Base-by-base conservation (phyloP, 768 basidiomycete species). In the Mycena epipterygia region DNA sequence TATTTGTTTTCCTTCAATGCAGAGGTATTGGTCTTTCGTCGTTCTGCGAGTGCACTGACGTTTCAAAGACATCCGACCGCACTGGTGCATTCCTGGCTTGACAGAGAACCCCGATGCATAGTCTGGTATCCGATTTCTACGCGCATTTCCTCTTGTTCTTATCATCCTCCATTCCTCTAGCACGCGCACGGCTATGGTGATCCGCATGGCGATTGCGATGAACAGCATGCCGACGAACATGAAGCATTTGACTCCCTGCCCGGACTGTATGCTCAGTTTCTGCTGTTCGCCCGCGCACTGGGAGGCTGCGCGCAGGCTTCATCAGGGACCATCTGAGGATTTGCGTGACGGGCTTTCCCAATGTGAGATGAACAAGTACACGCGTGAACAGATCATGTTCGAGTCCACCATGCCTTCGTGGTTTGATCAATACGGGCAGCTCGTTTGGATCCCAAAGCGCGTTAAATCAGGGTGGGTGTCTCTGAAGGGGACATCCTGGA, bases 281-380 rank as follows among this genome's bases (percentile, higher is more conserved):
- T n/a, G n/a, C n/a, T n/a, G n/a, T n/a, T n/a, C 56, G n/a, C 56
- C 56, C 35, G 56, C 56, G 35, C 56, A 57, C 37, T 57, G 56
- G 56, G 56, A 57, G 41, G 56, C 37, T 12, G 56, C 56, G 56
- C 56, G 19, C 56, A 41, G n/a, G n/a, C n/a, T 57, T 41, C 56
- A 57, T 57, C 35, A 57, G 25, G 23, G 56, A 13, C 56, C 56
- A 41, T 57, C 35, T 25, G 27, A 4, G 3, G 56, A 57, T 41
- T 39, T 5, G 56, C 56, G 37, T 29, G 56, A 57, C 32, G 37
- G 56, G 37, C 56, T 57, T 41, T 57, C 56, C 9, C 56, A 57
- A 30, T 57, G 56, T 25, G n/a, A 57, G 35, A 57, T 57, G 56
- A 57, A 57, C 16, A 55, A 2, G 19, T 33, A 14, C 32, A 25